These are phyloP conservation scores for Sugiyamaella pinicola DNA, from an alignment of 1,139 yeast genomes.

Conservation along the genomic window DNA sequence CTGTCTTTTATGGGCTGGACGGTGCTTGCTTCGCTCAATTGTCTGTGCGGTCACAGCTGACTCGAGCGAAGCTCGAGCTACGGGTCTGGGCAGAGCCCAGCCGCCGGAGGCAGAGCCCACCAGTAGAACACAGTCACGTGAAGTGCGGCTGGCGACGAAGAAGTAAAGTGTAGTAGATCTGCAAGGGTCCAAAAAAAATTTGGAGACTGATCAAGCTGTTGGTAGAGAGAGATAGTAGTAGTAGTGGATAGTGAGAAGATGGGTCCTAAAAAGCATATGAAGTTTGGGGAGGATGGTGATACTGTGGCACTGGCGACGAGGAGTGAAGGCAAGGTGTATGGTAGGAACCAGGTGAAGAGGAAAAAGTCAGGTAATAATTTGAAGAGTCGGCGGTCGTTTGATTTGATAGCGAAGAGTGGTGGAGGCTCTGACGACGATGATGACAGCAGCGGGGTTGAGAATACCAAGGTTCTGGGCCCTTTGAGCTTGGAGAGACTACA, in stretches of 20 bases:
- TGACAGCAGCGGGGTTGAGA: constrained; percentile 5
- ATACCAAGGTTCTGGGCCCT: constrained; percentile 25
- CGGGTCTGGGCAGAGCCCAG: not conserved
- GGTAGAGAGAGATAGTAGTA: not conserved
- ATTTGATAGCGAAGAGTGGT: not conserved
- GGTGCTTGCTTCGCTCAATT: not conserved
- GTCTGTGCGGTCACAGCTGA: not conserved
- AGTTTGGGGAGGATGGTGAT: constrained; percentile 31
- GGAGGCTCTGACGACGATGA: not conserved
- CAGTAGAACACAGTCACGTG: no score
- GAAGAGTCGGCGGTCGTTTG: constrained; percentile 5
- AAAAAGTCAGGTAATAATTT: not conserved
- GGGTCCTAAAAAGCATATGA: constrained; percentile 36
- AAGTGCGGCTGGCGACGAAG: not conserved
- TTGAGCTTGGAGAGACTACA: constrained; percentile 26
- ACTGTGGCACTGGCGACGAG: not conserved
- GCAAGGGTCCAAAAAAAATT: constrained; percentile 10
- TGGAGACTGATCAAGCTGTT: not conserved
- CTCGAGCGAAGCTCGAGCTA: not conserved
- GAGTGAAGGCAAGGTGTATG: constrained; percentile 1
- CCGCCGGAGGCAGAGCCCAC: not conserved
- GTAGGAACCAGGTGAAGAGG: not conserved
- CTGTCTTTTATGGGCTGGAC: not conserved
- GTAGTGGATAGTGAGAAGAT: constrained; percentile 18
- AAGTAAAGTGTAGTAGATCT: not conserved